Base-by-base conservation (phyloP, 768 basidiomycete species). In the Scleroderma bovista region DNA sequence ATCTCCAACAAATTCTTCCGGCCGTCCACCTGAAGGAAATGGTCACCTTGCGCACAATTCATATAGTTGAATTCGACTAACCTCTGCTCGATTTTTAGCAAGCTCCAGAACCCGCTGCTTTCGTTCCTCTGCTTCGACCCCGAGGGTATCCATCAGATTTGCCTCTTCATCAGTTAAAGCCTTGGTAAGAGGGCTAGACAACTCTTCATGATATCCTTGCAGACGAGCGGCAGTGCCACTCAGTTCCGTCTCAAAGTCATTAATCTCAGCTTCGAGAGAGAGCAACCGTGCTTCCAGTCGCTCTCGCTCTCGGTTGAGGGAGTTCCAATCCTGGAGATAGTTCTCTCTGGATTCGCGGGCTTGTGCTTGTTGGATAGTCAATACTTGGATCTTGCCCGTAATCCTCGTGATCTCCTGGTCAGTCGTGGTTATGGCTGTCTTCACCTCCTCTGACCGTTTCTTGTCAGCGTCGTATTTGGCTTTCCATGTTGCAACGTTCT, bases 401-500 rank as follows among this genome's bases (percentile, higher is more conserved):
- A 85, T 58, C 44, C 76, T 76, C 2, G 93, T 90, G 53, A 96
- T 86, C 63, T 90, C 84, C 65, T 95, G 93, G 53, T 99, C 96
- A 22, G 92, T 68, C 52, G 73, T 74, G 43, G 75, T 60, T 51
- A 94, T 84, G 10, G 77, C 76, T 10, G 71, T 63, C 61, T 90
- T 92, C 48, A 91, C 88, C 58, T 95, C 90, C 51, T 75, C 74
- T 41, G 84, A 77, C 22, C 81, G 76, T 36, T 70, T 72, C 1
- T 79, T 74, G 53, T 90, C 88, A 1, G 75, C 69, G 22, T 87
- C 83, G 54, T 77, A 83, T 59, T 86, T 88, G 0, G 72, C 66
- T 32, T 83, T 77, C 90, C 93, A 95, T 2, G 72, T 75, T 52
- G 80, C 79, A 38, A 94, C 83, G 44, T 72, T 75, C 59, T 84